These are phyloP conservation scores for Fomitopsis palustris DNA, from an alignment of 1,284 basidiomycete genomes.

Conservation along the genomic window DNA sequence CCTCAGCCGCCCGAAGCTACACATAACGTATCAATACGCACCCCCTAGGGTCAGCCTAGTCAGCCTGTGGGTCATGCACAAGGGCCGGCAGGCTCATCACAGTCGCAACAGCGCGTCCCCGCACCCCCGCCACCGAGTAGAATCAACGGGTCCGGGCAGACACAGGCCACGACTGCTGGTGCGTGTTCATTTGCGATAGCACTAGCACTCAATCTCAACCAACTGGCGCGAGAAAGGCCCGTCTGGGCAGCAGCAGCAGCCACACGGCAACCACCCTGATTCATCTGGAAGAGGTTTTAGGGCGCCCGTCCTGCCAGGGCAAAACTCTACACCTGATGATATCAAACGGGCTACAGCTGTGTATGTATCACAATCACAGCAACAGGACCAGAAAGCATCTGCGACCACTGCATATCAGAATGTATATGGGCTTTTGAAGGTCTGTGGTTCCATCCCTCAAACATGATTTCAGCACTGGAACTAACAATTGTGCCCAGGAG, in stretches of 20 bases:
- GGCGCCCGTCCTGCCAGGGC: no score
- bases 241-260: neutral
- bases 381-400: neutral
- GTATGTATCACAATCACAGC: neutral
- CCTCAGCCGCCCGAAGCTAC: neutral
- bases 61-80: neutral
- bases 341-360: no score
- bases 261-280: no score
- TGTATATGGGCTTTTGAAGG: constrained; percentile 1
- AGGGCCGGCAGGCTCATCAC: neutral
- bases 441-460: neutral
- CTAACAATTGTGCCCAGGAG: neutral
- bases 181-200: neutral
- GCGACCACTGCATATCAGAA: neutral
- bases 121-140: neutral
- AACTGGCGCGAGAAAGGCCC: neutral
- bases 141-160: neutral
- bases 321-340: no score
- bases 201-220: neutral
- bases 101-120: neutral
- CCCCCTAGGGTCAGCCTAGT: neutral
- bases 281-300: no score
- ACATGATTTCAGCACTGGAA: neutral
- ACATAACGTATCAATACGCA: neutral
- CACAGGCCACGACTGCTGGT: neutral